Conservation (phyloP, 2,329 filamentous ascomycete genomes). For the Microsporum ferrugineum region DNA sequence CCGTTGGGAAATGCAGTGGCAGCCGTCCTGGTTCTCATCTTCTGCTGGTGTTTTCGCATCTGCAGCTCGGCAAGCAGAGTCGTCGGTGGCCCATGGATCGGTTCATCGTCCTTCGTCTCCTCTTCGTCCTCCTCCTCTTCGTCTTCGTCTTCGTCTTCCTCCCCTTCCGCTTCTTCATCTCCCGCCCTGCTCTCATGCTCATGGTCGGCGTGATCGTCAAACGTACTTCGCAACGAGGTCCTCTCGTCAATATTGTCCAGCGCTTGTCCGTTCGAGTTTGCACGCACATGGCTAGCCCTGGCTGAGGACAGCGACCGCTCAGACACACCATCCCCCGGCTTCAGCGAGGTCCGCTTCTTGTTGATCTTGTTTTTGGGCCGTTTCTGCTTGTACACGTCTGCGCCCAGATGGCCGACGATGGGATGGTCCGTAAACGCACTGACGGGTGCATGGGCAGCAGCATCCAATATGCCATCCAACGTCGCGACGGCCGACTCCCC, state of each 20-base stretch:
- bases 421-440: constrained; percentile 84
- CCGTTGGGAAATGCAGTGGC: constrained; percentile 56
- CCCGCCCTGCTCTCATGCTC: constrained; percentile 4
- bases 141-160: constrained; percentile 35
- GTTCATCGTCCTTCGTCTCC: constrained; percentile 30
- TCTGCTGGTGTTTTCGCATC: constrained; percentile 78
- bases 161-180: constrained; percentile 15
- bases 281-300: constrained; percentile 11
- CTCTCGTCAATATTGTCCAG: constrained; percentile 12
- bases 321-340: background rate
- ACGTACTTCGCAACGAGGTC: constrained; percentile 12
- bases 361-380: constrained; percentile 23
- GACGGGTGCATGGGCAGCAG: constrained; percentile 76
- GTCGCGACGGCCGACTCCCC: constrained; percentile 79
- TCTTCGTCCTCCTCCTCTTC: constrained; percentile 40
- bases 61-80: constrained; percentile 89
- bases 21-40: constrained; percentile 61
- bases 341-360: constrained; percentile 18
- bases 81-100: constrained; percentile 62
- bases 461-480: constrained; percentile 82
- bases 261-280: constrained; percentile 14
- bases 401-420: constrained; percentile 62
- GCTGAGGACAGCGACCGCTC: constrained; percentile 16
- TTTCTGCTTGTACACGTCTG: constrained; percentile 58
- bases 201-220: constrained; percentile 13